Evolutionary conservation across 208 protist species (phyloP), one percentile per base, ranked within the genome.

Genomic region (Herpetomonas tarakana): DNA sequence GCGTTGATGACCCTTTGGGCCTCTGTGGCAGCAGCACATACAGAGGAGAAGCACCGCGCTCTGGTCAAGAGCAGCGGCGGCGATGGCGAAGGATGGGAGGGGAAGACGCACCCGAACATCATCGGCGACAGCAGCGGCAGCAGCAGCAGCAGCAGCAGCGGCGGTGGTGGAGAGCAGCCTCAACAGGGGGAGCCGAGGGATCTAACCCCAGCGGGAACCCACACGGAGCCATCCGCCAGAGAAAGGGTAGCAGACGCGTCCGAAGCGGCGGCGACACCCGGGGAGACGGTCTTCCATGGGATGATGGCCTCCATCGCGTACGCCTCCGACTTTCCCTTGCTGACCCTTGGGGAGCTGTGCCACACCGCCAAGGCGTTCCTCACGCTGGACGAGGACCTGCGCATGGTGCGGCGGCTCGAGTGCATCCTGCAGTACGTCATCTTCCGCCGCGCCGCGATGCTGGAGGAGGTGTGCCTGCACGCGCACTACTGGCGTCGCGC

Each of bases 371-470:
- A 29, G 9, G 14, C 3, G 9, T 9, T 55, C 12, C 51, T 55
- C n/a, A 11, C 9, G 9, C 51, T 55, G 12, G 27, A 9, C 24
- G 51, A 24, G 22, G 51, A 55, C 25, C 51, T 7, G 6, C 9
- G 22, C 27, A 6, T 29, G 21, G 16, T 55, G 25, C 51, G 28
- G 9, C 51, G 51, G 9, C 51, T 55, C 27, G 28, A 38, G 24
- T 29, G 27, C 51, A 30, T 55, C 51, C 11, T 55, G 51, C 51
- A n/a, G 22, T 55, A 55, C 51, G 51, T 30, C 14, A 3, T 55
- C 12, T 55, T 55, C 28, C 51, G 51, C 12, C 51, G 51, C 4
- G 6, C 29, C 51, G 51, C 51, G 25, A 24, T 55, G 51, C 6
- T 55, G 22, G 51, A 55, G 51, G 51, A 55, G 51, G 51, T 38